phyloP scores from a whole-genome alignment of 148 eudicot species.

The Camellia granthamiana region DNA sequence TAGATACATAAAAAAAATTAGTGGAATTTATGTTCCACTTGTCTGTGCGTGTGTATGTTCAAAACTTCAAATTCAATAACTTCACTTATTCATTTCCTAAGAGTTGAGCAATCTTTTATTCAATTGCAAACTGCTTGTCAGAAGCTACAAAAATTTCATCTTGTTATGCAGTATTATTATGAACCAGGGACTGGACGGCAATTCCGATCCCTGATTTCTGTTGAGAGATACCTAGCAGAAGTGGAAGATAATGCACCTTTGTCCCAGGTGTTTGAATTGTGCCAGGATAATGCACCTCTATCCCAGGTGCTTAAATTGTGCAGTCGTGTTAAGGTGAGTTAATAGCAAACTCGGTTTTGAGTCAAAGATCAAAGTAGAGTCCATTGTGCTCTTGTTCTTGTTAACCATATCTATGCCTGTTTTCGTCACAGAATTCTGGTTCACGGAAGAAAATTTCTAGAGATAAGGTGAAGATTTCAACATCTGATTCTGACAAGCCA shows the following conservation, averaged over 20 bases:
- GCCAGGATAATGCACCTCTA: conserved; percentile 18
- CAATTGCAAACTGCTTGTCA: neutral
- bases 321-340: conserved; percentile 29
- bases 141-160: neutral
- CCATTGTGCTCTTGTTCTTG: neutral
- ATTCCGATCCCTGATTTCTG: conserved; percentile 63
- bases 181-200: conserved; percentile 78
- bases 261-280: conserved; percentile 29
- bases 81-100: neutral
- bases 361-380: neutral
- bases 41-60: neutral
- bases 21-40: neutral
- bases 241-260: conserved; percentile 29
- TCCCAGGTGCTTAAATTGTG: conserved; percentile 29
- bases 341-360: neutral
- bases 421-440: conserved; percentile 23
- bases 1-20: neutral
- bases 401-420: neutral
- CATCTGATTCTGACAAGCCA: conserved; percentile 23
- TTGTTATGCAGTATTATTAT: conserved; percentile 67
- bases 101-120: neutral
- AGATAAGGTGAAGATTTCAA: conserved; percentile 21
- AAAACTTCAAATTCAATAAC: neutral
- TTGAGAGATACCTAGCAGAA: conserved; percentile 54
- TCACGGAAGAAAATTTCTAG: conserved; percentile 17